Evolutionary conservation across 164 flowering plant genomes (phyloP), one percentile per base, ranked within the genome.

Genomic region (Vitis rotundifolia): DNA sequence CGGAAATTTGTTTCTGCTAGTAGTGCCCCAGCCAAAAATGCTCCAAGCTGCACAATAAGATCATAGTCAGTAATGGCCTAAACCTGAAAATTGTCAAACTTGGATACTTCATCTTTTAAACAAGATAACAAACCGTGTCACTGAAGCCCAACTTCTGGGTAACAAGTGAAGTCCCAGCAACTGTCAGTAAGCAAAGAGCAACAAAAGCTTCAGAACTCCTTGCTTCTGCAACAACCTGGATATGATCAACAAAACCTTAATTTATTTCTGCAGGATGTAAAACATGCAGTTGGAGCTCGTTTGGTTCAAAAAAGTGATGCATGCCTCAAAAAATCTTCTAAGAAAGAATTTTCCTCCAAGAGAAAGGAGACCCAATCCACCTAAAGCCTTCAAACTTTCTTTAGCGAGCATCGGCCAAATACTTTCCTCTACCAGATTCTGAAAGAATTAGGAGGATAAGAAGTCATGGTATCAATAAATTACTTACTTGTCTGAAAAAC

Each of bases 121-220:
- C 71, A 67, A 49, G 16, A 75, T 49, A 64, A 49, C 78, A 69
- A 67, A 91, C 99, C 89, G 99, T 95, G 78, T 95, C 99, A 88
- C 98, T 95, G 71, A 95, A 95, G 70, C 99, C 98, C 83, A 95
- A 79, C 77, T 82, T 81, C 71, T 95, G 99, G 9, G 99, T 95
- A 67, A 90, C 11, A 73, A 95, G 97, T 74, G 99, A 93, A 73
- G 97, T 95, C 76, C 99, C 99, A 68, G 97, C 90, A 71, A 93
- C 94, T 18, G 98, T 91, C 59, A 95, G 87, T 53, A 95, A 77
- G 82, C 99, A 95, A 18, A 95, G 93, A 59, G 97, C 98, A 71
- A 95, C 96, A 86, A 95, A 95, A 67, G 98, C 99, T 79, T 95
- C 99, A 48, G 97, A 85, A 78, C 98, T 93, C 76, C 99, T 90